phyloP scores from a whole-genome alignment of 257 asterid species.

The Agastache rugosa region DNA sequence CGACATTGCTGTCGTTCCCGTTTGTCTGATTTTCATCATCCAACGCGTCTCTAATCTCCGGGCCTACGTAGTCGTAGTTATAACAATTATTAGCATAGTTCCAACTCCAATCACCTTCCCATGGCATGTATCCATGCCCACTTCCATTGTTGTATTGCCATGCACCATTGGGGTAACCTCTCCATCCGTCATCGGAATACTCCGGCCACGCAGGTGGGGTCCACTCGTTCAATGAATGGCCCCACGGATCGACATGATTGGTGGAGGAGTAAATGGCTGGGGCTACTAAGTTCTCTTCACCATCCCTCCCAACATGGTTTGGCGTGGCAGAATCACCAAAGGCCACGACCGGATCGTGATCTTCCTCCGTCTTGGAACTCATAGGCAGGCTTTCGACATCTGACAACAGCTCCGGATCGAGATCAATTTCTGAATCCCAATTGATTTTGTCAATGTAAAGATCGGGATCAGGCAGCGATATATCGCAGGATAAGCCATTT shows the following conservation, averaged over 20 bases:
- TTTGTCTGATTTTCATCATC: slow-evolving; percentile 22
- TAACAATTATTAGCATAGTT: neutral
- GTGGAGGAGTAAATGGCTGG: neutral
- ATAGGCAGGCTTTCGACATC: slow-evolving; percentile 45
- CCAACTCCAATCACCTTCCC: slow-evolving; percentile 40
- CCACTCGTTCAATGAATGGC: slow-evolving; percentile 8
- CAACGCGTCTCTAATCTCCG: neutral
- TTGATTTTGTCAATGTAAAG: slow-evolving; percentile 60
- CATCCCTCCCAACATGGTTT: slow-evolving; percentile 62
- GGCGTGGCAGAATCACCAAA: slow-evolving; percentile 46
- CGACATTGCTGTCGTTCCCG: slow-evolving; percentile 31
- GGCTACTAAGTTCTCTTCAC: slow-evolving; percentile 32
- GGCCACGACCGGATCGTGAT: slow-evolving; percentile 44
- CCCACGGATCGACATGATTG: slow-evolving; percentile 7
- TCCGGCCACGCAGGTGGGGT: slow-evolving; percentile 40
- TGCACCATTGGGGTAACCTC: slow-evolving; percentile 29
- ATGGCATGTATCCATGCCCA: slow-evolving; percentile 30
- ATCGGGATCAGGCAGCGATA: slow-evolving; percentile 59
- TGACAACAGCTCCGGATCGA: slow-evolving; percentile 33
- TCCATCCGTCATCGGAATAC: slow-evolving; percentile 35
- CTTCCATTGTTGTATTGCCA: slow-evolving; percentile 33
- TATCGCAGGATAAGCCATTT: slow-evolving; percentile 53
- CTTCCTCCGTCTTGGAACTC: slow-evolving; percentile 32
- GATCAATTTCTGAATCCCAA: slow-evolving; percentile 55
- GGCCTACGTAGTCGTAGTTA: neutral